phyloP scores from a whole-genome alignment of 2,329 filamentous ascomycete genomes.

The Xylariomycetidae sp. region DNA sequence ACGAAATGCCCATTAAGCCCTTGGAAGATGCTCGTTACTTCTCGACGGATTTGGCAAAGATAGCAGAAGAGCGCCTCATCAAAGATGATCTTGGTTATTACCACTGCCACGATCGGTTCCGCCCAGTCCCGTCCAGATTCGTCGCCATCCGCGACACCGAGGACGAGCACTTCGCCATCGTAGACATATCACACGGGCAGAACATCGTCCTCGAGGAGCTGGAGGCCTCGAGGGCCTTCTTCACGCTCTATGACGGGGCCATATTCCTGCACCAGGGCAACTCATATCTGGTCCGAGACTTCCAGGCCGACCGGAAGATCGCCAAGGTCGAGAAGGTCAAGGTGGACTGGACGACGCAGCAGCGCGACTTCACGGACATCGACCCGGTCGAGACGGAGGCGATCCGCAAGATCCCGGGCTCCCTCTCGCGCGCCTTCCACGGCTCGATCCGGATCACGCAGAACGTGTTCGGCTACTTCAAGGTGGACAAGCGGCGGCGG shows the following conservation, averaged over 20 bases:
- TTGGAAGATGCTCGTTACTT: slow-evolving; percentile 75
- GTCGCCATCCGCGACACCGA: slow-evolving; percentile 85
- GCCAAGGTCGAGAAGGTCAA: slow-evolving; percentile 85
- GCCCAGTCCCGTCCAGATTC: slow-evolving; percentile 74
- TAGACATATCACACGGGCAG: slow-evolving; percentile 77
- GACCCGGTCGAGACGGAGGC: slow-evolving; percentile 90
- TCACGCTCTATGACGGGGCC: slow-evolving; percentile 93
- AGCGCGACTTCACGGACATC: slow-evolving; percentile 90
- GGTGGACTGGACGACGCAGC: slow-evolving; percentile 91
- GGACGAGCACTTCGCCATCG: slow-evolving; percentile 89
- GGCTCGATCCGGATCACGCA: slow-evolving; percentile 82
- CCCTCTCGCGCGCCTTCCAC: slow-evolving; percentile 70
- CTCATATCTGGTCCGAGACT: slow-evolving; percentile 87
- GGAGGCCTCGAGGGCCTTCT: slow-evolving; percentile 92
- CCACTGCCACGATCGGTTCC: slow-evolving; percentile 84
- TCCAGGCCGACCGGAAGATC: slow-evolving; percentile 72
- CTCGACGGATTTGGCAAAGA: slow-evolving; percentile 63
- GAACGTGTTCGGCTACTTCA: slow-evolving; percentile 95
- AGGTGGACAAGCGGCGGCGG: slow-evolving; percentile 78
- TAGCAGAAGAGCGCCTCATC: slow-evolving; percentile 70
- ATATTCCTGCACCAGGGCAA: slow-evolving; percentile 97
- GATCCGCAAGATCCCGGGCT: slow-evolving; percentile 64
- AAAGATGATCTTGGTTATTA: slow-evolving; percentile 77
- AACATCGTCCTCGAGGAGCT: slow-evolving; percentile 91
- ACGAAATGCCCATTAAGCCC: slow-evolving; percentile 87